Evolutionary conservation across 2,329 filamentous ascomycete genomes (phyloP).

Genomic region (Diaporthe batatas): DNA sequence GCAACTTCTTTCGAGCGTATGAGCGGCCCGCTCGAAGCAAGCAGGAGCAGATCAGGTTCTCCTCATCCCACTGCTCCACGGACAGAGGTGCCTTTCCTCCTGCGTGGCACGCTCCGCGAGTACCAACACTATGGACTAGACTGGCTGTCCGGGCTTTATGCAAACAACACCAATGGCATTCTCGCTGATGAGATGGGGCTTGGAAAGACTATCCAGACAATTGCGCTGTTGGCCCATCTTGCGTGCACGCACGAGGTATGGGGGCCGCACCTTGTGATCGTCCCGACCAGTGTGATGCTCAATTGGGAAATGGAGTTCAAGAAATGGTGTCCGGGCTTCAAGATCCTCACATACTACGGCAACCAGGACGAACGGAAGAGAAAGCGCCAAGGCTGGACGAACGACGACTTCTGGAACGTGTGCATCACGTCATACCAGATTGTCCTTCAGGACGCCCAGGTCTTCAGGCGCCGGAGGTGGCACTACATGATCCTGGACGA

Average conservation of each 20-base stretch:
- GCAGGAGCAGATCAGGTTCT: slow-evolving; percentile 51
- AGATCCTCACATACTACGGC: slow-evolving; percentile 97
- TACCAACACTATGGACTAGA: slow-evolving; percentile 98
- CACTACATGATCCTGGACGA: slow-evolving; percentile 99
- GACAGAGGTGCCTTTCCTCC: slow-evolving; percentile 82
- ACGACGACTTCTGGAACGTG: slow-evolving; percentile 95
- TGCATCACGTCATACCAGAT: slow-evolving; percentile 98
- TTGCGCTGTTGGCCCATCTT: slow-evolving; percentile 90
- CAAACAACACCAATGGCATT: slow-evolving; percentile 94
- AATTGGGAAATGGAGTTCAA: slow-evolving; percentile 99
- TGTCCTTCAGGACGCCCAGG: slow-evolving; percentile 91
- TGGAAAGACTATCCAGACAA: slow-evolving; percentile 98
- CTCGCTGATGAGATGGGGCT: slow-evolving; percentile 98
- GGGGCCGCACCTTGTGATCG: slow-evolving; percentile 96
- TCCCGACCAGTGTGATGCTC: slow-evolving; percentile 97
- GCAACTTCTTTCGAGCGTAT: slow-evolving; percentile 55
- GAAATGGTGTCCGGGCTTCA: slow-evolving; percentile 98
- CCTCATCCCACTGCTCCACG: slow-evolving; percentile 60
- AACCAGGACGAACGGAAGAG: slow-evolving; percentile 90
- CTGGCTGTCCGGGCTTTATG: slow-evolving; percentile 94
- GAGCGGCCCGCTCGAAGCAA: slow-evolving; percentile 48
- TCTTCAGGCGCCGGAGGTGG: slow-evolving; percentile 93
- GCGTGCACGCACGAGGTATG: slow-evolving; percentile 91
- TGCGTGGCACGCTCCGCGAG: slow-evolving; percentile 90
- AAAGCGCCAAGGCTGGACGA: slow-evolving; percentile 93